Base-by-base conservation (phyloP, 495 filamentous ascomycete species). In the Glarea lozoyensis region DNA sequence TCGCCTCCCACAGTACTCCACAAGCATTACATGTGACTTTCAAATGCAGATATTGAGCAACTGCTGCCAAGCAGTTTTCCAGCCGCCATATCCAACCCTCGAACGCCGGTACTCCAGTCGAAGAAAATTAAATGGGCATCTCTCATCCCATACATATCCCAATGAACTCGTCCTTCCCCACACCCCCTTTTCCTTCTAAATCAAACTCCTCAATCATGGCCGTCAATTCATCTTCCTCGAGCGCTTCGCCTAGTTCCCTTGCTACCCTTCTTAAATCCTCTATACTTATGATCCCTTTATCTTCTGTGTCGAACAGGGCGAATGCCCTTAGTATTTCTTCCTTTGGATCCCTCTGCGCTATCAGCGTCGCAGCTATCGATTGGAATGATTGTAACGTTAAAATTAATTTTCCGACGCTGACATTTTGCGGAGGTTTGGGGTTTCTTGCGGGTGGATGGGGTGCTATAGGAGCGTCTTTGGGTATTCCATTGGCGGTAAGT, bases 161-260 rank as follows among this genome's bases (percentile, higher is more conserved):
- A 45, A 95, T 72, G 70, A 97, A 97, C 61, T 92, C 90, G 46
- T 96, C 90, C 54, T 81, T 69, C 49, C 79, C 85, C 43, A 97
- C 92, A 50, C 80, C 87, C 4, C 87, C 87, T 52, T 93, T 89
- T 0, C 86, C 88, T 59, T 90, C 84, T 44, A 95, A 67, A 69
- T 98, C 92, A 73, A 98, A 98, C 67, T 98, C 92, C 63, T 95
- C 88, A 66, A 98, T 86, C 92, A 98, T 98, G 56, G 90, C 87
- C 46, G 72, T 68, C 32, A 98, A 64, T 63, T 98, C 90, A 50
- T 93, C 86, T 56, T 98, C 89, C 55, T 93, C 87, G 29, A 98
- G 66, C 32, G 78, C 82, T 63, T 98, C 90, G 1, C 89, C 89
- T 17, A 98, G 62, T 64, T 96, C 92, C 52, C 88, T 73, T 49